These are phyloP conservation scores for Ganoderma leucocontextum DNA, from an alignment of 1,284 basidiomycete genomes.

Conservation along the genomic window DNA sequence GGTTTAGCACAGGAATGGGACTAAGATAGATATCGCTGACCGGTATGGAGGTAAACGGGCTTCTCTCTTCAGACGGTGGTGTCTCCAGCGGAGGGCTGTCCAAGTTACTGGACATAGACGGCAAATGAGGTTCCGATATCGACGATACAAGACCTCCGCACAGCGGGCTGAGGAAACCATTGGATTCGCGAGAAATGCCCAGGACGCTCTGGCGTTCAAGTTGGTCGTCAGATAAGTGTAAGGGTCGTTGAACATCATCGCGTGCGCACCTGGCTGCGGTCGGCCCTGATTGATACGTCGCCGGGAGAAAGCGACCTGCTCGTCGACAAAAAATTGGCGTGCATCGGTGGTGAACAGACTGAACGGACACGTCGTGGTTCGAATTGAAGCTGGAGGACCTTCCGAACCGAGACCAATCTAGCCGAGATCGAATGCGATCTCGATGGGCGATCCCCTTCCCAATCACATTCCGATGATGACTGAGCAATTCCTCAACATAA, in stretches of 20 bases:
- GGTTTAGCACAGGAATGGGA: background rate
- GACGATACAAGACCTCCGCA: constrained; percentile 9
- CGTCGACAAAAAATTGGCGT: too few species aligned
- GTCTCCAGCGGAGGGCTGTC: constrained; percentile 9
- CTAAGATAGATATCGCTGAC: constrained; percentile 4
- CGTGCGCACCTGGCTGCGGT: constrained; percentile 4
- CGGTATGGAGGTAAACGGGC: constrained; percentile 22
- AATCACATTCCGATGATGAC: constrained; percentile 21
- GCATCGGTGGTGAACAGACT: background rate
- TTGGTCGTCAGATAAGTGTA: background rate
- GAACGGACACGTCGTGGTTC: constrained; percentile 1
- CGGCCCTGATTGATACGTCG: background rate
- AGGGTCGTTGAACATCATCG: too few species aligned
- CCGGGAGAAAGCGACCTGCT: background rate
- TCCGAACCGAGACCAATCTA: constrained; percentile 6
- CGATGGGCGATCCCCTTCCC: constrained; percentile 12
- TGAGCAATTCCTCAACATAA: background rate
- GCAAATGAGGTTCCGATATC: constrained; percentile 19
- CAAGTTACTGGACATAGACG: constrained; percentile 9
- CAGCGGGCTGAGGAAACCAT: constrained; percentile 8
- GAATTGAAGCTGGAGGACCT: background rate
- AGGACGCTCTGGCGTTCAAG: constrained; percentile 4
- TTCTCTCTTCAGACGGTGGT: background rate
- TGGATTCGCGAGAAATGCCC: constrained; percentile 1
- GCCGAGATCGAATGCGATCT: constrained; percentile 26